A percentile compares a stretch with the other conserved stretches of the same genome.
Conservation (phyloP, 140 eudicot species). For the Senecio squalidus region DNA sequence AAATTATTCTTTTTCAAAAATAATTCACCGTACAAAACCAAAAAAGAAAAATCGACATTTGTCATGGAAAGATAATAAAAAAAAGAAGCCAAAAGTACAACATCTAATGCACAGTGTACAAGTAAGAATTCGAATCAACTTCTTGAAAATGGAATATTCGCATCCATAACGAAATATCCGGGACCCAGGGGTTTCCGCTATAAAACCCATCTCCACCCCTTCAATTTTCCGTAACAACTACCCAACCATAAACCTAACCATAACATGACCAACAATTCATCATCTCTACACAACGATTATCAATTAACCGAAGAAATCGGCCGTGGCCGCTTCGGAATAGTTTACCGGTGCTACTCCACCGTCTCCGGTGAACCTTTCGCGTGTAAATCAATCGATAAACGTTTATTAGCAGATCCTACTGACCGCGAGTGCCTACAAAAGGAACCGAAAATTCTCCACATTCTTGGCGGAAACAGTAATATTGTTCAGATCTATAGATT, state of each 20-base stretch:
- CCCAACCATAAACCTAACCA: conserved; percentile 1
- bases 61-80: background rate
- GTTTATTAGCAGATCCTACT: conserved; percentile 45
- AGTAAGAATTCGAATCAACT: background rate
- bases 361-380: conserved; percentile 52
- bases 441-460: conserved; percentile 74
- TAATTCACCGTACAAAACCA: background rate
- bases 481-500: conserved; percentile 42
- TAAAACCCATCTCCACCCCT: conserved; percentile 8
- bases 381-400: conserved; percentile 75
- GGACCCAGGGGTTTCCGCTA: conserved; percentile 10
- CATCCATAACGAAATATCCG: conserved; percentile 10
- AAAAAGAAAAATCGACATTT: background rate
- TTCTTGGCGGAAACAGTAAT: conserved; percentile 50
- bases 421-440: conserved; percentile 73
- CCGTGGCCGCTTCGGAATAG: conserved; percentile 90
- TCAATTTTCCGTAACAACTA: conserved; percentile 23
- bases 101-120: background rate
- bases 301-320: conserved; percentile 79
- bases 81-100: background rate
- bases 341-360: conserved; percentile 75
- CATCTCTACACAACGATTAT: conserved; percentile 43
- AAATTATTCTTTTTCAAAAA: no score
- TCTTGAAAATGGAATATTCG: conserved; percentile 18
- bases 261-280: conserved; percentile 38